A percentile compares a stretch with the other conserved stretches of the same genome.
Conservation (phyloP, 2,329 filamentous ascomycete genomes). For the Clonostachys byssicola region DNA sequence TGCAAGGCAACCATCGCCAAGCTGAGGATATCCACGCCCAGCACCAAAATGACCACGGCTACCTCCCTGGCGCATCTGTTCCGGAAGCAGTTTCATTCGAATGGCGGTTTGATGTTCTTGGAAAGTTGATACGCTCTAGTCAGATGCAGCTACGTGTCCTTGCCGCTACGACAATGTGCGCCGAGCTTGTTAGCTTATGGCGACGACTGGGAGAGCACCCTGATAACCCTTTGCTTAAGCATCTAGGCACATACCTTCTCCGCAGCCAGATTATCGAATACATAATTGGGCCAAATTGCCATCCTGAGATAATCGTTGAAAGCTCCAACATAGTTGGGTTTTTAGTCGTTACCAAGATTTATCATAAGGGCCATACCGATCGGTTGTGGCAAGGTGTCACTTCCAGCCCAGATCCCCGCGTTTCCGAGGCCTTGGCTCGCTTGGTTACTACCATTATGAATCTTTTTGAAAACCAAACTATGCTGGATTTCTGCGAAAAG, state of each 20-base stretch:
- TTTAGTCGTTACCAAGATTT: conserved; percentile 73
- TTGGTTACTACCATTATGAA: conserved; percentile 51
- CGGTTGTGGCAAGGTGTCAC: conserved; percentile 80
- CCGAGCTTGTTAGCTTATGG: conserved; percentile 65
- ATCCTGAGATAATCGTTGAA: conserved; percentile 81
- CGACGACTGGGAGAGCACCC: conserved; percentile 41
- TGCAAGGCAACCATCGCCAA: conserved; percentile 28
- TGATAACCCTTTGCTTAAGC: conserved; percentile 49
- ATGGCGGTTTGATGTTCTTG: conserved; percentile 68
- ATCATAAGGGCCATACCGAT: conserved; percentile 68
- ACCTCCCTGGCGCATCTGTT: conserved; percentile 29
- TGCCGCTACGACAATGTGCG: conserved; percentile 71
- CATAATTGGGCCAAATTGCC: conserved; percentile 84
- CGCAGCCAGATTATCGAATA: conserved; percentile 75
- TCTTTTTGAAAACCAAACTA: conserved; percentile 39
- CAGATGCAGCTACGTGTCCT: conserved; percentile 88
- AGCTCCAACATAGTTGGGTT: conserved; percentile 85
- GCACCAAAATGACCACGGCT: conserved; percentile 21
- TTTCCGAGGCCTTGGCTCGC: conserved; percentile 73
- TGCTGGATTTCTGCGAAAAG: conserved; percentile 69
- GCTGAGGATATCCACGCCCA: conserved; percentile 20
- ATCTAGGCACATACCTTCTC: conserved; percentile 66
- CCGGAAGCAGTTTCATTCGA: conserved; percentile 50
- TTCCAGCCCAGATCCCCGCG: conserved; percentile 76
- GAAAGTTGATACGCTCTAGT: conserved; percentile 72